These are phyloP conservation scores for Aspergillus sp. DNA, from an alignment of 2,329 filamentous ascomycete species.

Conservation along the genomic window DNA sequence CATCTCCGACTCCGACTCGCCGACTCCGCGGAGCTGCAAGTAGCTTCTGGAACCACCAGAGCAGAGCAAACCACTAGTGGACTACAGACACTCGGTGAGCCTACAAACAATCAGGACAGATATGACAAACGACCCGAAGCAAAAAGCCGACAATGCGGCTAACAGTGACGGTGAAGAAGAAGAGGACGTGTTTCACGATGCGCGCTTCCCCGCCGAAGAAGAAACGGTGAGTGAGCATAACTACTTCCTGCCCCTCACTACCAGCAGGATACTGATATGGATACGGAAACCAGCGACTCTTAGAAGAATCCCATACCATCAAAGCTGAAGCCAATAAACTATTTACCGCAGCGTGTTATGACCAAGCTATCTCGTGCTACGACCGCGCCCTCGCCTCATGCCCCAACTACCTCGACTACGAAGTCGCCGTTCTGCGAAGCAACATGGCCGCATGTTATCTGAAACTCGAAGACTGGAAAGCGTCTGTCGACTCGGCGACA, in stretches of 20 bases:
- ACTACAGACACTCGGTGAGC: background rate
- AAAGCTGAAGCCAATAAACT: constrained; percentile 77
- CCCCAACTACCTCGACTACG: constrained; percentile 83
- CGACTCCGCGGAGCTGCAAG: constrained; percentile 2
- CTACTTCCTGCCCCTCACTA: constrained; percentile 3
- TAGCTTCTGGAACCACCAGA: background rate
- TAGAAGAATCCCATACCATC: constrained; percentile 69
- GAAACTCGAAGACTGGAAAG: constrained; percentile 82
- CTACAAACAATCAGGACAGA: constrained; percentile 21
- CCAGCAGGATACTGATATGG: constrained; percentile 10
- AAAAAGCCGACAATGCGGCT: constrained; percentile 11
- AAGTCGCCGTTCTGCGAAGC: constrained; percentile 80
- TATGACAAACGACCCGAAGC: constrained; percentile 17
- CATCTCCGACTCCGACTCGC: constrained; percentile 5
- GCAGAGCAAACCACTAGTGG: background rate
- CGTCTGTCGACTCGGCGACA: constrained; percentile 73
- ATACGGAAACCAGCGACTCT: constrained; percentile 55
- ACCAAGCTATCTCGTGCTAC: constrained; percentile 79
- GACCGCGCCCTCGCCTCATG: constrained; percentile 76
- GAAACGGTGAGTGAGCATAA: constrained; percentile 44
- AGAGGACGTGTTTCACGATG: constrained; percentile 46
- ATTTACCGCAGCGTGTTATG: constrained; percentile 72
- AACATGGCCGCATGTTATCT: constrained; percentile 90
- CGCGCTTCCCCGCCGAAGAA: constrained; percentile 50
- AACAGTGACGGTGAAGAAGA: constrained; percentile 36